These are phyloP conservation scores for Zymoseptoria tritici DNA, from an alignment of 2,329 filamentous ascomycete species.

Conservation along the genomic window DNA sequence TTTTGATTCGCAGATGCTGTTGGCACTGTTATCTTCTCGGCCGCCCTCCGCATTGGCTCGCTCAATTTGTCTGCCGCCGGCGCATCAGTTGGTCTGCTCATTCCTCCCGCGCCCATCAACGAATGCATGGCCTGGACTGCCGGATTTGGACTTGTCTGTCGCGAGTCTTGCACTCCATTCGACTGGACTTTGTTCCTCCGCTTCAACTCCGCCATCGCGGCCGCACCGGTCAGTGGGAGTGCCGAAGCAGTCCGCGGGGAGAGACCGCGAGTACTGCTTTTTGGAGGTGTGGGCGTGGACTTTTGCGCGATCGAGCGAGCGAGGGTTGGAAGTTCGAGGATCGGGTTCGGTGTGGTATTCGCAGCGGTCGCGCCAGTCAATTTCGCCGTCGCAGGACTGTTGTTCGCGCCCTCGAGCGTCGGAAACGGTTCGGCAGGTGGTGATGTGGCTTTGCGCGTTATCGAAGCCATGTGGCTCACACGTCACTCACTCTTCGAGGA, in stretches of 20 bases:
- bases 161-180: slow-evolving; percentile 17
- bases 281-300: slow-evolving; percentile 30
- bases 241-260: slow-evolving; percentile 28
- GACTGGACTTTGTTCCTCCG: slow-evolving; percentile 31
- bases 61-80: slow-evolving; percentile 39
- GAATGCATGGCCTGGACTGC: slow-evolving; percentile 38
- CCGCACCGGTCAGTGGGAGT: slow-evolving; percentile 38
- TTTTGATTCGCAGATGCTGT: slow-evolving; percentile 36
- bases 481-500: slow-evolving; percentile 4
- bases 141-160: slow-evolving; percentile 44
- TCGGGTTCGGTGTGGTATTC: slow-evolving; percentile 12
- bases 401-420: slow-evolving; percentile 28
- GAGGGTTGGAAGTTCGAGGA: slow-evolving; percentile 3
- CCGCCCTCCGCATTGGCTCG: slow-evolving; percentile 41
- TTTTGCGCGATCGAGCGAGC: slow-evolving; percentile 12
- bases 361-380: slow-evolving; percentile 21
- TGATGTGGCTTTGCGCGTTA: slow-evolving; percentile 38
- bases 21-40: slow-evolving; percentile 44
- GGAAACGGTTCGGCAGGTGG: slow-evolving; percentile 33
- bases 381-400: slow-evolving; percentile 35
- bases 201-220: slow-evolving; percentile 43
- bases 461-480: slow-evolving; percentile 36
- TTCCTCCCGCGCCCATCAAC: slow-evolving; percentile 36
- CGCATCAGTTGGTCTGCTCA: slow-evolving; percentile 39
- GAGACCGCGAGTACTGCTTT: slow-evolving; percentile 33